These are phyloP conservation scores for Fusarium protoensiforme DNA, from an alignment of 2,329 filamentous ascomycete species.

Conservation along the genomic window DNA sequence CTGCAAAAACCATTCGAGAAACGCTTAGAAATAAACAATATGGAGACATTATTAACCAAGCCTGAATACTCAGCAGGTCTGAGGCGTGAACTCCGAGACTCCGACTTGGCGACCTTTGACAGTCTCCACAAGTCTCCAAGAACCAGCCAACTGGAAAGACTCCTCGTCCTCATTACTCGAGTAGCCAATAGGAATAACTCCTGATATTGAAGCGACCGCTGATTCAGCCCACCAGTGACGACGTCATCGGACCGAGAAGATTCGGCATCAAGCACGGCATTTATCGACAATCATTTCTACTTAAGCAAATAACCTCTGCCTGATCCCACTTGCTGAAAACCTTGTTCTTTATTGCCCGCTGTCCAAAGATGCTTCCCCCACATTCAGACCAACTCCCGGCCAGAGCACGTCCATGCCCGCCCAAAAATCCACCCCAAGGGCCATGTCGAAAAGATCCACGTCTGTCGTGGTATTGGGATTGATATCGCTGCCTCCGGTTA, in stretches of 20 bases:
- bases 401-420: neutral
- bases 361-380: neutral
- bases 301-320: neutral
- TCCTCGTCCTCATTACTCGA: neutral
- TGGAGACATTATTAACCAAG: neutral
- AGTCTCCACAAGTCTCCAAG: neutral
- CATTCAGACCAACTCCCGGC: neutral
- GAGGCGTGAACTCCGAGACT: neutral
- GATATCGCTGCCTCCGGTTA: neutral
- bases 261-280: neutral
- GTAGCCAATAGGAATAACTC: neutral
- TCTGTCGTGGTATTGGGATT: neutral
- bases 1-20: neutral
- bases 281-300: neutral
- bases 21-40: neutral
- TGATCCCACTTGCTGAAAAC: neutral
- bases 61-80: neutral
- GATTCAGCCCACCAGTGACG: neutral
- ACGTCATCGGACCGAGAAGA: neutral
- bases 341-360: neutral
- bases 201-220: neutral
- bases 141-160: neutral
- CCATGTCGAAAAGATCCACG: neutral
- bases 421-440: neutral
- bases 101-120: neutral